Conservation (phyloP, 495 filamentous ascomycete genomes). For the Trichoderma reesei region DNA sequence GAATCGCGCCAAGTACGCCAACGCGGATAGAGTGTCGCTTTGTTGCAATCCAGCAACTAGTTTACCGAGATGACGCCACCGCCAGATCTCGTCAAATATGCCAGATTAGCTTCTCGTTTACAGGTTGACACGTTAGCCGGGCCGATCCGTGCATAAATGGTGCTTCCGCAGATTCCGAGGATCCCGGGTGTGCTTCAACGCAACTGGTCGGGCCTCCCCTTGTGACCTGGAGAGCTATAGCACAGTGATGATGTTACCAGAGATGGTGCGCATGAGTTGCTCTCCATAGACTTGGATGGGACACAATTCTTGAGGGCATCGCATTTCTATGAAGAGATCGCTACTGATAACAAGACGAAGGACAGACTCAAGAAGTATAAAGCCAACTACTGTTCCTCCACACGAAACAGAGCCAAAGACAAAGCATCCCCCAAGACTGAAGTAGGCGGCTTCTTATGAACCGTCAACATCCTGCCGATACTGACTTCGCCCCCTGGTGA, state of each 20-base stretch:
- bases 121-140: background rate
- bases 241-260: no score
- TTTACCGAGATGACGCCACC: no score
- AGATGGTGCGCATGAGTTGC: no score
- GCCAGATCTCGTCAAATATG: no score
- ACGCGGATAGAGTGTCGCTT: no score
- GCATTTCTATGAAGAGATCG: background rate
- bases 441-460: conserved; percentile 19
- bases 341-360: background rate
- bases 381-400: conserved; percentile 14
- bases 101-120: no score
- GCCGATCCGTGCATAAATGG: background rate
- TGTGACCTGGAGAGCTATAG: no score
- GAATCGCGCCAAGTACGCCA: no score
- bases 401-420: conserved; percentile 23
- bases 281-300: no score
- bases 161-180: background rate
- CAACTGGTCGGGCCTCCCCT: no score
- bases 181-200: background rate
- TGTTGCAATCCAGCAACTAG: no score
- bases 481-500: conserved; percentile 15
- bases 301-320: no score
- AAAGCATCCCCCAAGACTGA: conserved; percentile 24
- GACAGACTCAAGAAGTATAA: background rate
- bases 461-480: conserved; percentile 21